These are phyloP conservation scores for Venturia pyrina DNA, from an alignment of 2,329 filamentous ascomycete species.

Conservation along the genomic window DNA sequence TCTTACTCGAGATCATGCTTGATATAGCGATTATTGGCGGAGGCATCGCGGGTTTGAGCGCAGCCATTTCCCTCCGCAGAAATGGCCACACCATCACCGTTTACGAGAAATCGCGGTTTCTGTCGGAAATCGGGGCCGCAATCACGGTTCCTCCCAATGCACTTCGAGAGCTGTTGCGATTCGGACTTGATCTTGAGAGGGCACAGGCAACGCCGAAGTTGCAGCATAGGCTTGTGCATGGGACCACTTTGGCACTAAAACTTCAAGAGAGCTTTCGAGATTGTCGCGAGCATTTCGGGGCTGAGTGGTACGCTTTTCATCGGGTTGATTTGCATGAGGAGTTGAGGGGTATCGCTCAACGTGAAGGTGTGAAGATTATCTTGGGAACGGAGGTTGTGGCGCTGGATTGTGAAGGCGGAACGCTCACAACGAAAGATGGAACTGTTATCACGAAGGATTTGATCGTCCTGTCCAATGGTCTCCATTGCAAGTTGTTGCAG, in stretches of 20 bases:
- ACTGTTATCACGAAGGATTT: background rate
- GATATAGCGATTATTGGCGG: conserved; percentile 20
- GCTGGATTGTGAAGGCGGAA: background rate
- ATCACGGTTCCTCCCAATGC: conserved; percentile 33
- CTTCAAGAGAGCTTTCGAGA: background rate
- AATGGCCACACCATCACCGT: conserved; percentile 18
- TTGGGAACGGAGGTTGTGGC: background rate
- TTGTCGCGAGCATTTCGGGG: background rate
- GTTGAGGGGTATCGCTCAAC: background rate
- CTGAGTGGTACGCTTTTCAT: background rate
- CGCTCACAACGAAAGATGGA: background rate
- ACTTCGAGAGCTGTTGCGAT: conserved; percentile 21
- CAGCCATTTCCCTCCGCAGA: conserved; percentile 21
- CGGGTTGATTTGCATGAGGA: background rate
- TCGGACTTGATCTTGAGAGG: conserved; percentile 22
- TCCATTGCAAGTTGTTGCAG: background rate
- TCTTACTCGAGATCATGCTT: too few relatives aligned
- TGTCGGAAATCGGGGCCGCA: conserved; percentile 25
- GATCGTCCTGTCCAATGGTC: background rate
- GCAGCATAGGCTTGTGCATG: background rate
- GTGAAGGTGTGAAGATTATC: background rate
- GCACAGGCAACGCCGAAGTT: conserved; percentile 13
- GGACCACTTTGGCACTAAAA: background rate
- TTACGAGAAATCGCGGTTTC: conserved; percentile 16
- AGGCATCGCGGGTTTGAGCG: conserved; percentile 21